phyloP scores from a whole-genome alignment of 2,329 filamentous ascomycete genomes.

The Aciculosporium take region DNA sequence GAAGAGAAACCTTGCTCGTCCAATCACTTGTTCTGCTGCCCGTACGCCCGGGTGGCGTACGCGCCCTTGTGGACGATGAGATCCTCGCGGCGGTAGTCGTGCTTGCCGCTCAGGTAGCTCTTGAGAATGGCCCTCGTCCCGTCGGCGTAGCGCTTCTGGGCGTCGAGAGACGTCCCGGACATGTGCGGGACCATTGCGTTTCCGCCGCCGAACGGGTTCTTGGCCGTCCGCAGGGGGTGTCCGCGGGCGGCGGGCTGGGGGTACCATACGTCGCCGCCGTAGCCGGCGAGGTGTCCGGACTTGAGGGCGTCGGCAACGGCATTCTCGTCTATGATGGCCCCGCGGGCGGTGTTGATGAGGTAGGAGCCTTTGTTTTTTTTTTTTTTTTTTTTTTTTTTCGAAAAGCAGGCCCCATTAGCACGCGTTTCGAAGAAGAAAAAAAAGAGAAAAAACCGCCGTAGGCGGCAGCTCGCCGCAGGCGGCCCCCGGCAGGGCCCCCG shows the following conservation, averaged over 20 bases:
- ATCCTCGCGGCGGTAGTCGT: conserved; percentile 83
- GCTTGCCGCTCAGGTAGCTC: conserved; percentile 74
- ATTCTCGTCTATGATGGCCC: conserved; percentile 98
- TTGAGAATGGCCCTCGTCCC: conserved; percentile 83
- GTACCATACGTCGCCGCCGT: conserved; percentile 90
- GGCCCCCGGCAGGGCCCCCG: too few species aligned
- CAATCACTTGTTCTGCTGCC: conserved; percentile 37
- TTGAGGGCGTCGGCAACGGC: conserved; percentile 91
- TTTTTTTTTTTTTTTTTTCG: too few species aligned
- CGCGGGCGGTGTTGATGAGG: conserved; percentile 97
- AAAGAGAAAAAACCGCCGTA: neutral
- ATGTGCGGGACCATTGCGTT: conserved; percentile 99
- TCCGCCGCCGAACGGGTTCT: conserved; percentile 90
- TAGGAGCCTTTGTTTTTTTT: conserved; percentile 51
- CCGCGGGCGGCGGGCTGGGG: conserved; percentile 90
- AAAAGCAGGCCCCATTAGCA: too few species aligned
- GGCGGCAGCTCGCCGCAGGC: too few species aligned
- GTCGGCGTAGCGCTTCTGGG: conserved; percentile 80
- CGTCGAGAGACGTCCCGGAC: conserved; percentile 96
- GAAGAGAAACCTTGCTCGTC: too few species aligned
- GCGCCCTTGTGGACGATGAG: conserved; percentile 81
- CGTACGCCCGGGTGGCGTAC: conserved; percentile 91
- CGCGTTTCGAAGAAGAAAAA: too few species aligned
- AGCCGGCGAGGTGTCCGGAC: conserved; percentile 78
- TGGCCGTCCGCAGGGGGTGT: conserved; percentile 80